phyloP scores from a whole-genome alignment of 208 protist genomes.

The Strigomonas culicis region DNA sequence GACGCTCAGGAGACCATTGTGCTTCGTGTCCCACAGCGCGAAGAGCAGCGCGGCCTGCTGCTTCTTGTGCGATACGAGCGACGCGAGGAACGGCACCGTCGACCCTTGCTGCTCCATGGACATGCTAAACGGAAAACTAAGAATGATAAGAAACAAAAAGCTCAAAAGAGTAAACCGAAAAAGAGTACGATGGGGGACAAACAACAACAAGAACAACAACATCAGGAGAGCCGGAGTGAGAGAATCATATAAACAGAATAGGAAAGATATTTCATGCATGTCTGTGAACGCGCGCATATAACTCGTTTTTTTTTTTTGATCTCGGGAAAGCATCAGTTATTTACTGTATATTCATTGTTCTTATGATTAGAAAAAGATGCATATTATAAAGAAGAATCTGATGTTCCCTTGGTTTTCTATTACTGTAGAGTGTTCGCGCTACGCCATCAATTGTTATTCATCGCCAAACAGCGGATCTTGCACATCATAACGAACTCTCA shows the following conservation, averaged over 20 bases:
- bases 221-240: not conserved
- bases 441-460: no score
- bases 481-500: no score
- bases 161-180: not conserved
- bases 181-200: not conserved
- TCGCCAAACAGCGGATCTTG: no score
- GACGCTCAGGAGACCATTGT: conserved; percentile 35
- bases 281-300: not conserved
- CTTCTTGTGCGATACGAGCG: conserved; percentile 26
- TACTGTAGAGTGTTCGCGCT: no score
- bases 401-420: no score
- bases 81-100: not conserved
- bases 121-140: not conserved
- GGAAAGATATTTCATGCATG: not conserved
- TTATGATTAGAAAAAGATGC: not conserved
- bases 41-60: conserved; percentile 63
- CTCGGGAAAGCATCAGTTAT: not conserved
- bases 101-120: no score
- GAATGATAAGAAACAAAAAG: not conserved
- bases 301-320: not conserved
- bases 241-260: not conserved
- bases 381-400: not conserved
- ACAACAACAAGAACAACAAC: not conserved
- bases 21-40: conserved; percentile 48
- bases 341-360: not conserved